Conservation (phyloP, 2,329 filamentous ascomycete species). For the Metarhizium rileyi region DNA sequence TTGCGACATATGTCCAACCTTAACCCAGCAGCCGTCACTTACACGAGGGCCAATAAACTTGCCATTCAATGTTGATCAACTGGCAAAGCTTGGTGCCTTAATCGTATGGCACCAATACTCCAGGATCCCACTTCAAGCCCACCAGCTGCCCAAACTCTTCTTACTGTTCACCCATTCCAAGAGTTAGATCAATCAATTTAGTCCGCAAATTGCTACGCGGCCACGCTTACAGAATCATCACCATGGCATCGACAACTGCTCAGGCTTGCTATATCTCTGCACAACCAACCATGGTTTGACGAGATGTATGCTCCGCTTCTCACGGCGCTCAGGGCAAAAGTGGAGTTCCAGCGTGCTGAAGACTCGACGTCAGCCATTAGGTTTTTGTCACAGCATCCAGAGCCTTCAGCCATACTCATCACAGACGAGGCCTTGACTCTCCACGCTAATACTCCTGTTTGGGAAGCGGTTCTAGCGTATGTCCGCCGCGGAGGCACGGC, state of each 20-base stretch:
- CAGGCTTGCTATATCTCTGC: slow-evolving; percentile 6
- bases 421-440: slow-evolving; percentile 10
- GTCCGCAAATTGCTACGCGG: too few relatives aligned
- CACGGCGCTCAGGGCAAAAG: slow-evolving; percentile 1
- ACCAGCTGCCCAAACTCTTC: too few relatives aligned
- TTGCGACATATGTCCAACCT: too few relatives aligned
- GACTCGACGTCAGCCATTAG: slow-evolving; percentile 1
- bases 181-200: too few relatives aligned
- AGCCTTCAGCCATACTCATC: slow-evolving; percentile 8
- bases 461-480: slow-evolving; percentile 10
- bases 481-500: slow-evolving; percentile 7
- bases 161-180: too few relatives aligned
- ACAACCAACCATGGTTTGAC: slow-evolving; percentile 7
- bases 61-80: background rate
- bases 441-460: slow-evolving; percentile 4
- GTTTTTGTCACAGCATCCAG: slow-evolving; percentile 4
- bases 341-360: slow-evolving; percentile 4
- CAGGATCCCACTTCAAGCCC: too few relatives aligned
- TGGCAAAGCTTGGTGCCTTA: too few relatives aligned
- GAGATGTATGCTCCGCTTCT: slow-evolving; percentile 8
- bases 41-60: background rate
- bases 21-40: background rate
- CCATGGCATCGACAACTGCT: background rate
- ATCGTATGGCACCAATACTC: background rate
- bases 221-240: background rate